Base-by-base conservation (phyloP, 805 yeast genomes). In the Zygotorulaspora chibaensis region DNA sequence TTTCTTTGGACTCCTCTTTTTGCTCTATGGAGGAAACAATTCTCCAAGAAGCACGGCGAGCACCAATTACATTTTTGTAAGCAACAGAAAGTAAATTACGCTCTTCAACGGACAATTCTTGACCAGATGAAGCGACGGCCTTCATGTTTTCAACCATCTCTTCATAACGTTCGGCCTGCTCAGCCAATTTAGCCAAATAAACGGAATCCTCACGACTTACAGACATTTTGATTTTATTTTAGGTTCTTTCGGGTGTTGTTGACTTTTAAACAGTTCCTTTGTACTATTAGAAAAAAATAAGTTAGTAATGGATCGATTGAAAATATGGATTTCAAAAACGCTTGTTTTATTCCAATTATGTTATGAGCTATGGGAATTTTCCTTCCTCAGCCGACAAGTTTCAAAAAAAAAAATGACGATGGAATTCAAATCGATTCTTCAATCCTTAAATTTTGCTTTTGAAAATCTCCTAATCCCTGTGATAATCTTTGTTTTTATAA, bases 11-110 rank as follows among this genome's bases (percentile, higher is more conserved):
- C 72, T 90, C 97, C 75, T 91, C 98, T 75, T 89, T 90, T 74
- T 91, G 97, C 73, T 91, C 99, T 63, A 91, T 91, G 39, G 97
- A 88, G 31, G 96, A 89, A 43, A 93, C 96, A 66, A 93, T 89
- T 81, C 99, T 86, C 98, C 98, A 93, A 38, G 96, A 88, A 48
- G 99, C 98, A 76, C 99, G 90, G 66, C 98, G 89, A 48, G 98
- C 96, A 67, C 99, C 99, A 71, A 91, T 91, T 47, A 91, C 98
- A 67, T 91, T 91, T 75, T 91, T 91, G 79, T 91, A 91, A 52
- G 99, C 99, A 61, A 93, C 98, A 28, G 96, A 88, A 62, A 91
- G 80, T 59, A 91, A 78, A 74, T 93, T 93, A 73, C 99, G 90
- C 76, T 93, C 99, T 75, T 93, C 99, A 57, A 93, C 96, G 42